Evolutionary conservation across 2,329 filamentous ascomycete genomes (phyloP), one percentile per base, ranked within the genome.

Genomic region (Tolypocladium album): DNA sequence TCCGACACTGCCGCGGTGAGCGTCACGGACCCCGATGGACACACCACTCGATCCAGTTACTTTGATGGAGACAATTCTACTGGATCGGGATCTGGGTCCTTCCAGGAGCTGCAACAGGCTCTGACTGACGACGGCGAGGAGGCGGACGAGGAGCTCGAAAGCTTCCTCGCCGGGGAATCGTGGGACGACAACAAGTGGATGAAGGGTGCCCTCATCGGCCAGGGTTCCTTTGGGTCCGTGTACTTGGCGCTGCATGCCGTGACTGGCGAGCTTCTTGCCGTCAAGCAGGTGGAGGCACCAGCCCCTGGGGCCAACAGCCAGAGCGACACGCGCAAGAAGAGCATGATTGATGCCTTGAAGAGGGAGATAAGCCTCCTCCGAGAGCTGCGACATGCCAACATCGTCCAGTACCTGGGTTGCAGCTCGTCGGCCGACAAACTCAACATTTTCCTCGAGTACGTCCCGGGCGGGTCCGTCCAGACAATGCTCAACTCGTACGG

Each of bases 401-500:
- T 99, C 71, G 94, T 99, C 72, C 94, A 97, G 72, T 99, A 99
- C 71, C 86, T 99, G 9, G 94, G 94, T 62, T 97, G 92, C 67
- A 93, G 92, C 69, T 93, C 91, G 11, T 94, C 96, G 63, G 86
- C 90, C 22, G 88, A 92, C 59, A 88, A 93, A 72, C 86, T 99
- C 68, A 99, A 99, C 78, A 99, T 99, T 88, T 99, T 99, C 86
- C 86, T 99, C 70, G 94, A 99, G 75, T 99, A 99, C 73, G 94
- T 99, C 39, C 90, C 94, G 20, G 94, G 94, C 75, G 94, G 94
- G 55, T 97, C 93, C 15, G 95, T 99, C 34, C 94, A 96, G 66
- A 96, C 91, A 12, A 97, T 99, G 92, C 87, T 99, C 65, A 94
- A 97, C 78, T 96, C 95, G 66, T 99, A 99, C 72, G 95, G 95